Evolutionary conservation across 179 eudicot genomes (phyloP), one percentile per base, ranked within the genome.

Genomic region (Spergularia azorica): DNA sequence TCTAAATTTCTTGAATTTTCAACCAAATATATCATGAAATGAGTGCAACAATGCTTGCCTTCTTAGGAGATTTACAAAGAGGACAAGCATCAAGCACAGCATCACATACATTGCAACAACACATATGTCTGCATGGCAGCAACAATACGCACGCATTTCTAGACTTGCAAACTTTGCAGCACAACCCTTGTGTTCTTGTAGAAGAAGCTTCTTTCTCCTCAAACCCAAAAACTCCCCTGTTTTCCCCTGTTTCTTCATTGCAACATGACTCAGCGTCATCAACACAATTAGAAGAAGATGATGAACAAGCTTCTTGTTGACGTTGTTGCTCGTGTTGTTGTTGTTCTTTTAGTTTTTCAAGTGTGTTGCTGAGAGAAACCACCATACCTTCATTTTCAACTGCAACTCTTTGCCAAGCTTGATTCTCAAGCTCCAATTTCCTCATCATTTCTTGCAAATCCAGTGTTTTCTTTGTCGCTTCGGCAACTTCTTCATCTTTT

Each of bases 91-190:
- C 79, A 56, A 94, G 77, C 67, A 80, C 86, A 67, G 72, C 77
- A 72, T 87, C 91, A 81, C 97, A 94, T 26, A 75, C 85, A 74
- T 83, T 86, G 79, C 98, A 94, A 4, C 86, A 89, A 74, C 90
- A 88, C 0, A 94, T 75, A 68, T 94, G 98, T 77, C 94, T 89
- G 58, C 98, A 94, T 16, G 98, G 98, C 5, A 94, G 74, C 59
- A 94, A 73, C 69, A 94, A 46, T 2, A 94, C 84, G 59, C 96
- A 81, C 63, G 90, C 85, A 8, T 70, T 67, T 72, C 88, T 69
- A 78, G 67, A 48, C 39, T 86, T 81, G 77, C 98, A 92, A 20
- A 81, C 72, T 73, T 73, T 88, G 77, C 98, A 92, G 6, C 77
- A 6, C 82, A 26, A 26, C 76, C 71, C 32, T 26, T 26, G 32